Evolutionary conservation across 2,329 filamentous ascomycete species (phyloP), one percentile per base, ranked within the genome.

Genomic region (Calonectria hongkongensis): DNA sequence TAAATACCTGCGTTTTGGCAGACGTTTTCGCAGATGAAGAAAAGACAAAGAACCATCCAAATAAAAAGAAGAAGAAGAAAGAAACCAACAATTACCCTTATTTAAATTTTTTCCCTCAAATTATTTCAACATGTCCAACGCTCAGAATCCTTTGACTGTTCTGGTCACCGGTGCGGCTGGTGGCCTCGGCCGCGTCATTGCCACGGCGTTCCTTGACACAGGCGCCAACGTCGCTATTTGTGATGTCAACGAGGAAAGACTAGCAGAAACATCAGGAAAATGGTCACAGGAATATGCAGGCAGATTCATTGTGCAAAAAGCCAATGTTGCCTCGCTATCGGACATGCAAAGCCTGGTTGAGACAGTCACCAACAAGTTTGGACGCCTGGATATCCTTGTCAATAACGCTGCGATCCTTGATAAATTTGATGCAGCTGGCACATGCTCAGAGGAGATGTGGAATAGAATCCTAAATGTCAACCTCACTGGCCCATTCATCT

Each of bases 331-430:
- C 21, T 60, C 54, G 33, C n/a, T 60, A 6, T 60, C 54, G 5
- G 54, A 60, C n/a, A 60, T 60, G 54, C n/a, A 60, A 16, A 28
- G 54, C 33, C 13, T 60, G n/a, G 54, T 60, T 16, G n/a, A 60
- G 33, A 21, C 54, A n/a, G 41, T 60, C 21, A 60, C 54, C 5
- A 36, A 5, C 21, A 60, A 60, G 15, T 60, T 60, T n/a, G 54
- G 54, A 36, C 36, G 54, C 21, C 21, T 60, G 21, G 54, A 60
- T 16, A 41, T 60, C 33, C 54, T 60, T 33, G 25, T 60, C 36
- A 60, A 60, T 30, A 60, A 60, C 21, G 54, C 54, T 25, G 54
- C 33, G 13, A 60, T 60, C 21, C 54, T 60, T 0, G 54, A 60
- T 39, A 41, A 7, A 5, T 60, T 60, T 15, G 54, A 60, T 41